A percentile compares a stretch with the other conserved stretches of the same genome.
Evolutionary conservation across 768 basidiomycete species (phyloP).

Genomic region (Infundibulicybe gibba): DNA sequence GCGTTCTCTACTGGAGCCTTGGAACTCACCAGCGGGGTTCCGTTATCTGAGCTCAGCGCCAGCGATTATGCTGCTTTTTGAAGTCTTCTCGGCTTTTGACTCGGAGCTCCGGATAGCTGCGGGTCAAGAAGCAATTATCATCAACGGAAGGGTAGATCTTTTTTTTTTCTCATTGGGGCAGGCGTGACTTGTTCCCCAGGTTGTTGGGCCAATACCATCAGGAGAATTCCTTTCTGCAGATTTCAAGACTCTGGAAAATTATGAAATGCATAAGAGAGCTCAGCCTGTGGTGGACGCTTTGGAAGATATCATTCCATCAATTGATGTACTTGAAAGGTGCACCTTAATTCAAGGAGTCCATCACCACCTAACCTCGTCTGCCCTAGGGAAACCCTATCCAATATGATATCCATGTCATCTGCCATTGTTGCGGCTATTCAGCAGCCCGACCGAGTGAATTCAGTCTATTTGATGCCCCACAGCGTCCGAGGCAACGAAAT

Average conservation of each 20-base stretch:
- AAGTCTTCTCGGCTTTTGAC: slow-evolving; percentile 43
- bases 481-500: slow-evolving; percentile 51
- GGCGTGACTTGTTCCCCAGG: slow-evolving; percentile 32
- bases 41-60: slow-evolving; percentile 25
- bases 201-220: slow-evolving; percentile 68
- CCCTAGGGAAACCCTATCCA: slow-evolving; percentile 50
- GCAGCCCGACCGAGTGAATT: slow-evolving; percentile 66
- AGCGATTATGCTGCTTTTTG: slow-evolving; percentile 38
- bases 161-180: slow-evolving; percentile 5
- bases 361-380: not conserved
- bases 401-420: slow-evolving; percentile 61
- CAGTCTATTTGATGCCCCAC: slow-evolving; percentile 68
- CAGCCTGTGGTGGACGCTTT: slow-evolving; percentile 68
- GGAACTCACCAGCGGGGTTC: slow-evolving; percentile 29
- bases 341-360: slow-evolving; percentile 13
- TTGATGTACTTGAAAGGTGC: slow-evolving; percentile 37
- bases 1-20: slow-evolving; percentile 26
- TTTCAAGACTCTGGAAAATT: slow-evolving; percentile 64
- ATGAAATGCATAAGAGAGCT: slow-evolving; percentile 71
- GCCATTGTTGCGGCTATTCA: slow-evolving; percentile 73
- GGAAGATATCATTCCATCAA: slow-evolving; percentile 40
- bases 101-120: slow-evolving; percentile 55
- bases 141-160: slow-evolving; percentile 79
- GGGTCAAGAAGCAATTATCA: slow-evolving; percentile 60
- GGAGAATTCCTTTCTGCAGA: slow-evolving; percentile 68